Evolutionary conservation across 1,284 basidiomycete species (phyloP), one percentile per base, ranked within the genome.

Genomic region (Earliella scabrosa): DNA sequence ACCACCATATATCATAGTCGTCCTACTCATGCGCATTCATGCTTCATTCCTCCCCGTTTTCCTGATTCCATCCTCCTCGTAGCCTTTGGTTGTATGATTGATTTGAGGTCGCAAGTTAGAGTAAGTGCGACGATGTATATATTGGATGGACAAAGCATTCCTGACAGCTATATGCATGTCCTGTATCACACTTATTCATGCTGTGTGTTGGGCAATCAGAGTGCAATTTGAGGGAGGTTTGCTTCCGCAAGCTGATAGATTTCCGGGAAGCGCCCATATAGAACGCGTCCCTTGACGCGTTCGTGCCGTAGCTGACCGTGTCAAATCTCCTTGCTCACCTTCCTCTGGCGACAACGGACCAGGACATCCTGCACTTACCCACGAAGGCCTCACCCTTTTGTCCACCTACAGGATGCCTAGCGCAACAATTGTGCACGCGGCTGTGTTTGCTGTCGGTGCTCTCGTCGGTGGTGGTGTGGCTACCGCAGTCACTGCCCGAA

Each of bases 381-480:
- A 38, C 35, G 14, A 9, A 16, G 13, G 2, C 34, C 23, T 14
- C 34, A 36, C 9, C 23, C 43, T 39, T 23, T 26, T 21, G 27
- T 45, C 27, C 35, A 18, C 24, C 29, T 20, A 36, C 32, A 24
- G 13, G 6, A 80, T 82, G 81, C 69, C 80, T 18, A 75, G 70
- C 58, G 56, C 81, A 32, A 71, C 74, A 21, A 59, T 86, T 53
- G 65, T 87, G 2, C 87, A 84, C 59, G 84, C 82, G 18, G 86
- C 86, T n/a, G 79, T 85, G 43, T 91, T 92, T 68, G 82, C 88
- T 41, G 82, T 87, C 46, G 89, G 89, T 18, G 88, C 87, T 2
- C 65, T 85, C 29, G 75, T 90, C 35, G 90, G 89, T 36, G 90
- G 87, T 21, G 83, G 88, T 7, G 76, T 88, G 43, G 82, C 82